phyloP scores from a whole-genome alignment of 306 rosid species.

The Cucumis melo region DNA sequence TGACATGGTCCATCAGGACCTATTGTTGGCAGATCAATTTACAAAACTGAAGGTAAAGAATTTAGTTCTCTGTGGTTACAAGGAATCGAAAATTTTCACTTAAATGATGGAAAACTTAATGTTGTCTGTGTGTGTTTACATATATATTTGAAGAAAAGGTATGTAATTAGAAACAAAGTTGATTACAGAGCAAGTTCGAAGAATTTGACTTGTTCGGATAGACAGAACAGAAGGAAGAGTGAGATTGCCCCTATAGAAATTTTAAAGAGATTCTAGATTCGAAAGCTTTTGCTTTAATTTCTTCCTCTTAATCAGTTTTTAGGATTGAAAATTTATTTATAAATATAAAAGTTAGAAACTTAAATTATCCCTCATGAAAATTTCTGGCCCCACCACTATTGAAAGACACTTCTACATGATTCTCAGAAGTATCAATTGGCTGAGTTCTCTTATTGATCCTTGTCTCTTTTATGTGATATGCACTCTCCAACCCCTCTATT shows the following conservation, averaged over 20 bases:
- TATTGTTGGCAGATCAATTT: slow-evolving; percentile 77
- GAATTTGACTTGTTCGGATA: background rate
- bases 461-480: background rate
- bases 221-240: background rate
- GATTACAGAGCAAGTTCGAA: background rate
- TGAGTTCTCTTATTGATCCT: background rate
- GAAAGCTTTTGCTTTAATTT: background rate
- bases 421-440: background rate
- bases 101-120: background rate
- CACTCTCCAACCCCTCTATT: background rate
- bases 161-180: background rate
- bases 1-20: slow-evolving; percentile 80
- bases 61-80: slow-evolving; percentile 3
- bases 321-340: background rate
- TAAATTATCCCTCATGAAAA: background rate
- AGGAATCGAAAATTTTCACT: background rate
- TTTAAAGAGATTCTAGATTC: background rate
- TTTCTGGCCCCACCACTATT: background rate
- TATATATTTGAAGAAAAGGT: background rate
- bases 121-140: background rate
- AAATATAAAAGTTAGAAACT: background rate
- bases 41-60: slow-evolving; percentile 63
- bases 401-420: background rate
- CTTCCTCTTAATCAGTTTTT: background rate
- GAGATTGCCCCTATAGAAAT: background rate